Conservation (phyloP, 2,329 filamentous ascomycete genomes). For the Aspergillus aculeatinus region DNA sequence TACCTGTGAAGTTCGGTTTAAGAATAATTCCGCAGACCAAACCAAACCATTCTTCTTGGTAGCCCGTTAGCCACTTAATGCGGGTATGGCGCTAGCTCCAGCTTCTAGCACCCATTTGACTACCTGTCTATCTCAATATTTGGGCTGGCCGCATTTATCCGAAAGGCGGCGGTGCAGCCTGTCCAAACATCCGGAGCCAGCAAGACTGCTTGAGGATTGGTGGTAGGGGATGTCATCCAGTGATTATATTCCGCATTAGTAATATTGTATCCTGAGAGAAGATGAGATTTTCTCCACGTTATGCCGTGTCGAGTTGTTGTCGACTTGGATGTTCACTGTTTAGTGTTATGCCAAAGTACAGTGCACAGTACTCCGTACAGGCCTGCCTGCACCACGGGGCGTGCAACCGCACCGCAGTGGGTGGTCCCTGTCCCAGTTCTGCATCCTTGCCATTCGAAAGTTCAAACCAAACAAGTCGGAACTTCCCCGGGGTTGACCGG, state of each 20-base stretch:
- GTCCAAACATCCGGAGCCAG: neutral
- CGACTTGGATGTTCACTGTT: too few species aligned
- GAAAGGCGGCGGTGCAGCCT: neutral
- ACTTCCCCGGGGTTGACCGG: slow-evolving; percentile 5
- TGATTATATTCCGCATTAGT: neutral
- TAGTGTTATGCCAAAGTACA: too few species aligned
- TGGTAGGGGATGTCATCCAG: neutral
- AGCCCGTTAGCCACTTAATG: neutral
- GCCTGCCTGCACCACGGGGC: too few species aligned
- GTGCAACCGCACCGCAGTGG: neutral
- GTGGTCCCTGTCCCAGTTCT: neutral
- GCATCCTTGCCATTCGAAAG: neutral
- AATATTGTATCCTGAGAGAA: neutral
- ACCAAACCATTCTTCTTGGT: neutral
- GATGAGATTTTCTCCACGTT: too few species aligned
- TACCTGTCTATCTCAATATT: neutral
- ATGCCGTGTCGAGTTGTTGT: too few species aligned
- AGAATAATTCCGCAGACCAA: slow-evolving; percentile 1
- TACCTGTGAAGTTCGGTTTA: neutral
- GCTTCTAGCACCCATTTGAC: too few species aligned
- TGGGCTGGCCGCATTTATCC: neutral
- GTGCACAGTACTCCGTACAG: too few species aligned
- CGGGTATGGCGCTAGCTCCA: too few species aligned
- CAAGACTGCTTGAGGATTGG: neutral
- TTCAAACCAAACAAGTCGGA: neutral